phyloP scores from a whole-genome alignment of 805 yeast species.

The Groenewaldozyma salmanticensis region DNA sequence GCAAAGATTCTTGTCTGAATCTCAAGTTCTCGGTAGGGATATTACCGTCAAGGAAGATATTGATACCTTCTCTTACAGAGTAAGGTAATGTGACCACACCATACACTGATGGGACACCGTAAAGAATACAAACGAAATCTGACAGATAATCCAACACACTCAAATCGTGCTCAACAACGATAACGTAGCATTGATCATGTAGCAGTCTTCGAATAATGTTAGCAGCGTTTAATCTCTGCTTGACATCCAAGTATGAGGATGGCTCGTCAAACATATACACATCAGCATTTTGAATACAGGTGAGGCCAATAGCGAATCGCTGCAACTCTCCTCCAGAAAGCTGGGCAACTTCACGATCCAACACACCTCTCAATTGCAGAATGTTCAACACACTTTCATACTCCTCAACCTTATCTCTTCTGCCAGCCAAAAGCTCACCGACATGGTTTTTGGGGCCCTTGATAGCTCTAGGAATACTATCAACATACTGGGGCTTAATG shows the following conservation, averaged over 20 bases:
- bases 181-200: slow-evolving; percentile 66
- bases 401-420: slow-evolving; percentile 60
- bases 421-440: slow-evolving; percentile 68
- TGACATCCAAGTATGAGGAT: slow-evolving; percentile 94
- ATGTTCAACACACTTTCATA: slow-evolving; percentile 57
- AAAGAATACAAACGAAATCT: slow-evolving; percentile 91
- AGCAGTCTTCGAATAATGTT: slow-evolving; percentile 81
- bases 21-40: slow-evolving; percentile 95
- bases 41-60: slow-evolving; percentile 96
- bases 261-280: slow-evolving; percentile 99
- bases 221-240: slow-evolving; percentile 98
- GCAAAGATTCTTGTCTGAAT: slow-evolving; percentile 91
- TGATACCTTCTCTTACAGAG: slow-evolving; percentile 97
- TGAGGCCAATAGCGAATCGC: slow-evolving; percentile 96
- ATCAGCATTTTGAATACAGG: slow-evolving; percentile 88
- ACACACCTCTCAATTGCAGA: slow-evolving; percentile 65
- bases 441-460: slow-evolving; percentile 79
- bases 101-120: slow-evolving; percentile 97
- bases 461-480: slow-evolving; percentile 92
- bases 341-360: slow-evolving; percentile 80
- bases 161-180: slow-evolving; percentile 97
- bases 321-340: slow-evolving; percentile 98
- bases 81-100: slow-evolving; percentile 98
- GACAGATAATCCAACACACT: slow-evolving; percentile 95
- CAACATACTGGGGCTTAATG: slow-evolving; percentile 98